phyloP scores from a whole-genome alignment of 2,329 filamentous ascomycete species.

The Neonectria coccinea region DNA sequence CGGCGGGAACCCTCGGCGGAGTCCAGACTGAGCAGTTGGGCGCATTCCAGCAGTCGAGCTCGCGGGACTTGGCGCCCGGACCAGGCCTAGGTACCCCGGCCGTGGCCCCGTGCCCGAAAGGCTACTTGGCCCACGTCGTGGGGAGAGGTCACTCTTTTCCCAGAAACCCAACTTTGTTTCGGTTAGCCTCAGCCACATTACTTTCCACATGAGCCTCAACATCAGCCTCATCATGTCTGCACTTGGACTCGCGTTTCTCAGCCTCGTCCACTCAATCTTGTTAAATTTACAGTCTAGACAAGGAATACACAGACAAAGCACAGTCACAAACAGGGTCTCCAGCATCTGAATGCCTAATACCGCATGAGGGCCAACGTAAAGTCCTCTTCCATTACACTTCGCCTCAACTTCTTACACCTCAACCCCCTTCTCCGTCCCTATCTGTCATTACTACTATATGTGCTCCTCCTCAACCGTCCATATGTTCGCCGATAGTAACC shows the following conservation, averaged over 20 bases:
- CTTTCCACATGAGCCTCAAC: neutral
- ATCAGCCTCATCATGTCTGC: neutral
- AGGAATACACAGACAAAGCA: no score
- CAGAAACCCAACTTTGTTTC: no score
- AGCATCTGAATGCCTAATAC: neutral
- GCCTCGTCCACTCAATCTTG: no score
- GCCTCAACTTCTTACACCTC: constrained; percentile 23
- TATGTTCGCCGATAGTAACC: constrained; percentile 39
- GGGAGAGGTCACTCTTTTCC: constrained; percentile 38
- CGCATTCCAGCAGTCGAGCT: constrained; percentile 12
- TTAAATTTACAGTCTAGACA: no score
- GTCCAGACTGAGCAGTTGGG: constrained; percentile 19
- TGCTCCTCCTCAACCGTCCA: constrained; percentile 33
- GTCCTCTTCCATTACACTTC: constrained; percentile 41
- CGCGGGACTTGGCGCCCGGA: constrained; percentile 36
- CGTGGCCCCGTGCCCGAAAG: constrained; percentile 21
- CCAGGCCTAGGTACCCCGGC: constrained; percentile 35
- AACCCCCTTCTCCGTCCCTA: constrained; percentile 11
- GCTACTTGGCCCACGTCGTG: constrained; percentile 35
- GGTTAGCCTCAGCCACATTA: no score
- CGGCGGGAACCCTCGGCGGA: constrained; percentile 22
- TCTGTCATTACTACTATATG: constrained; percentile 45
- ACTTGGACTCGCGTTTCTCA: no score
- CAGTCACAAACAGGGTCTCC: neutral
- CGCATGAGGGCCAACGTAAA: constrained; percentile 16